phyloP scores from a whole-genome alignment of 345 rosid genomes.

The Eucalyptus erythrocorys region DNA sequence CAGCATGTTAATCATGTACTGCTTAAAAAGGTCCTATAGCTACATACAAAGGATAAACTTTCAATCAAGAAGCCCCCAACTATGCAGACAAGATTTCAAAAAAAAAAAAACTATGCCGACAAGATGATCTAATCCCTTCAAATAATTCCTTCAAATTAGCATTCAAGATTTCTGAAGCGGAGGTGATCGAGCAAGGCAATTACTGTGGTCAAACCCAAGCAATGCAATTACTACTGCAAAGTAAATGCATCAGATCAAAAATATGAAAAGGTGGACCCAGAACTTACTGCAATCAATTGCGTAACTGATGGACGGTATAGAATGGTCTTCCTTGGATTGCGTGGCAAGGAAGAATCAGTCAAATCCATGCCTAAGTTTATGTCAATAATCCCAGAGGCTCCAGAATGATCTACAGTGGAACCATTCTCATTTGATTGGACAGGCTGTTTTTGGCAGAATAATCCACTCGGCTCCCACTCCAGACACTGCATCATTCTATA shows the following conservation, averaged over 20 bases:
- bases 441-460: constrained; percentile 48
- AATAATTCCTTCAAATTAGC: background rate
- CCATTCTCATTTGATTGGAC: constrained; percentile 70
- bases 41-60: background rate
- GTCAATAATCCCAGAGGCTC: constrained; percentile 75
- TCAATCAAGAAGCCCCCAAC: background rate
- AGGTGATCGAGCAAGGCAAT: background rate
- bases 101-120: background rate
- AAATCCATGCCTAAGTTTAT: constrained; percentile 58
- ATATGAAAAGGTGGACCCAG: background rate
- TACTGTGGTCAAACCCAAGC: background rate
- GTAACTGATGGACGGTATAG: constrained; percentile 85
- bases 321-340: constrained; percentile 85
- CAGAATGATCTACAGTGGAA: constrained; percentile 52
- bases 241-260: background rate
- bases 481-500: constrained; percentile 91
- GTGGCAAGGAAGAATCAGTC: constrained; percentile 66
- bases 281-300: constrained; percentile 84
- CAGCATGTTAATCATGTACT: background rate
- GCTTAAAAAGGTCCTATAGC: background rate
- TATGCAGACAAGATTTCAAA: background rate
- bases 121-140: background rate
- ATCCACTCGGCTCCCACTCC: constrained; percentile 94
- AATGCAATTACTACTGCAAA: background rate
- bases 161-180: background rate